These are phyloP conservation scores for Globisporangium irregulare DNA, from an alignment of 352 stramenopile species.

Conservation along the genomic window DNA sequence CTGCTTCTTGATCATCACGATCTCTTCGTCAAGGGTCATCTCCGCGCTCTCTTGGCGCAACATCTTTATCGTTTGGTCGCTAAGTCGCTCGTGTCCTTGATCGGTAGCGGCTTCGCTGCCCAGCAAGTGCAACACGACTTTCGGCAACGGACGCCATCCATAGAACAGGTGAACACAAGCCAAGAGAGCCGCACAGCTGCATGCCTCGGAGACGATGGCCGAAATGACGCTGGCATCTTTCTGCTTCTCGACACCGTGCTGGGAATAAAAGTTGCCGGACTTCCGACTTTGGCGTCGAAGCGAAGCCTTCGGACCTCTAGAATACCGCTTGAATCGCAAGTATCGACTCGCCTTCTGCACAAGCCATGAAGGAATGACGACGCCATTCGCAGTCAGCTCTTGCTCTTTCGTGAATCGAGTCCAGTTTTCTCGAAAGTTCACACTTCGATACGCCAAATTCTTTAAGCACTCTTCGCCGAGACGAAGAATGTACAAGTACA, in stretches of 20 bases:
- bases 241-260: slow-evolving; percentile 57
- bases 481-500: slow-evolving; percentile 82
- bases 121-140: slow-evolving; percentile 71
- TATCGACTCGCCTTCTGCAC: slow-evolving; percentile 80
- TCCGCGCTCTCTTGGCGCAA: slow-evolving; percentile 33
- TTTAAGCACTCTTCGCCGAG: slow-evolving; percentile 85
- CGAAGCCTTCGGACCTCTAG: slow-evolving; percentile 60
- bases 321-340: slow-evolving; percentile 82
- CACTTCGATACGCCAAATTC: slow-evolving; percentile 67
- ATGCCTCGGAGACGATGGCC: slow-evolving; percentile 73
- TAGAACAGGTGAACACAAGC: slow-evolving; percentile 80
- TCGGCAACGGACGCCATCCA: slow-evolving; percentile 60
- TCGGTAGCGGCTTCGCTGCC: slow-evolving; percentile 16
- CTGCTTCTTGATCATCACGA: slow-evolving; percentile 71
- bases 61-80: slow-evolving; percentile 35
- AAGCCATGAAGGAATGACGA: slow-evolving; percentile 56
- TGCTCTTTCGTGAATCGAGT: slow-evolving; percentile 47
- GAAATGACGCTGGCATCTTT: slow-evolving; percentile 64
- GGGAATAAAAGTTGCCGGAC: slow-evolving; percentile 74
- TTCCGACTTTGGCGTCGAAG: slow-evolving; percentile 58
- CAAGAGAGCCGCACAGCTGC: slow-evolving; percentile 71
- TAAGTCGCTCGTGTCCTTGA: slow-evolving; percentile 23
- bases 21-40: slow-evolving; percentile 66
- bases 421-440: slow-evolving; percentile 78
- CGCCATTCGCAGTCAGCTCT: slow-evolving; percentile 30